Percentiles rank a stretch among this genome's conserved stretches.
Conservation (phyloP, 805 yeast species). For the Metschnikowia henanensis region DNA sequence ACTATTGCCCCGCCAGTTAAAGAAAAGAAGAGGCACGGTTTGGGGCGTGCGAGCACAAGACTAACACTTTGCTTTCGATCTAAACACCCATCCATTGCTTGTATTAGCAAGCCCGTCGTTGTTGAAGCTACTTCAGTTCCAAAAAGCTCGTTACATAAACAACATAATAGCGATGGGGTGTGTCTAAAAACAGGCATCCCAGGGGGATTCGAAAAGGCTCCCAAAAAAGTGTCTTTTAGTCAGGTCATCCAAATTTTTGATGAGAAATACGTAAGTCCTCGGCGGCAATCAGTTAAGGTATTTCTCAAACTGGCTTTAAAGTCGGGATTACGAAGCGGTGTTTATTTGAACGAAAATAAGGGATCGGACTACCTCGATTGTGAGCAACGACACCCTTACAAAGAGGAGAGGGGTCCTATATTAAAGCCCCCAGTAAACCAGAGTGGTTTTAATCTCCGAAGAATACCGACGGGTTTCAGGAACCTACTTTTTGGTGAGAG, state of each 20-base stretch:
- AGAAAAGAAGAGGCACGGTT: neutral
- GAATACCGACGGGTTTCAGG: neutral
- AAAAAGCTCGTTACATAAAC: neutral
- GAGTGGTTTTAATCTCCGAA: neutral
- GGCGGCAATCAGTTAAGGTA: neutral
- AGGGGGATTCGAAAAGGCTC: neutral
- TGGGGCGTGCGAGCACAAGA: neutral
- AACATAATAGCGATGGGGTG: neutral
- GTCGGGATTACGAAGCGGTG: neutral
- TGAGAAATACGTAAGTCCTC: neutral
- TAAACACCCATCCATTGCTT: neutral
- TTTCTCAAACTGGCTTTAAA: slow-evolving; percentile 1
- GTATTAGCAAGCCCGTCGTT: neutral
- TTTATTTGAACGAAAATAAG: neutral
- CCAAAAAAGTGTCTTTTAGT: neutral
- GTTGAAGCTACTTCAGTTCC: neutral
- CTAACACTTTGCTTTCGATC: neutral
- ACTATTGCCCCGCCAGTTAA: neutral
- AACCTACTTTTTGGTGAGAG: neutral
- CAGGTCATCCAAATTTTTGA: neutral
- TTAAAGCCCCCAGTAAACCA: too few species aligned
- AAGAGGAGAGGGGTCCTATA: too few species aligned
- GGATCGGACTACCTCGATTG: too few species aligned
- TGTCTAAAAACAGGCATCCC: neutral
- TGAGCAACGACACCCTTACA: too few species aligned